Evolutionary conservation across 2,329 filamentous ascomycete genomes (phyloP).

Genomic region (Emergomyces africanus): DNA sequence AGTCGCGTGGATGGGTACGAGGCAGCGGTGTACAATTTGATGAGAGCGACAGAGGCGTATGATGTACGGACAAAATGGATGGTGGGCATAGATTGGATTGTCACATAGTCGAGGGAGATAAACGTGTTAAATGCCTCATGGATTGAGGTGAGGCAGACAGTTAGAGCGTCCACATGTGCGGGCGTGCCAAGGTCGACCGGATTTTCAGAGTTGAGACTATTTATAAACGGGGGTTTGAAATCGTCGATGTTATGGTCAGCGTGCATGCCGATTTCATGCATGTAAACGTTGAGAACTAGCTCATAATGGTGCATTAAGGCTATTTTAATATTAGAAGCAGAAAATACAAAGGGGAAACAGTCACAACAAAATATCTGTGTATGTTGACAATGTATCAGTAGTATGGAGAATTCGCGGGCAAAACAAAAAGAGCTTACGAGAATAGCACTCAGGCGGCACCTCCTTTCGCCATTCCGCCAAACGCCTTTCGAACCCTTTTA

Average conservation of each 20-base stretch:
- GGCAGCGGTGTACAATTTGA: slow-evolving; percentile 61
- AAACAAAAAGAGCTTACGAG: slow-evolving; percentile 35
- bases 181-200: slow-evolving; percentile 33
- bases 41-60: slow-evolving; percentile 57
- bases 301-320: slow-evolving; percentile 53
- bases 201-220: slow-evolving; percentile 31
- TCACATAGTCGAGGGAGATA: slow-evolving; percentile 44
- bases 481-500: slow-evolving; percentile 53
- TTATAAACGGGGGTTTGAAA: slow-evolving; percentile 32
- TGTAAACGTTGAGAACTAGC: slow-evolving; percentile 54
- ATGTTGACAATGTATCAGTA: background rate
- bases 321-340: slow-evolving; percentile 16
- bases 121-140: slow-evolving; percentile 56
- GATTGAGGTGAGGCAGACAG: slow-evolving; percentile 52
- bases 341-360: background rate
- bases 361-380: background rate
- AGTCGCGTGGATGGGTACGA: slow-evolving; percentile 52
- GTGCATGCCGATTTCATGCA: slow-evolving; percentile 64
- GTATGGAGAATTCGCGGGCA: background rate
- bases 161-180: slow-evolving; percentile 54
- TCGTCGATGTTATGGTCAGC: slow-evolving; percentile 47
- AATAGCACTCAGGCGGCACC: slow-evolving; percentile 41
- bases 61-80: slow-evolving; percentile 60
- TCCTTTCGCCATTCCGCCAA: slow-evolving; percentile 46
- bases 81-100: slow-evolving; percentile 53